Evolutionary conservation across 306 rosid species (phyloP).

Genomic region (Dryas octopetala): DNA sequence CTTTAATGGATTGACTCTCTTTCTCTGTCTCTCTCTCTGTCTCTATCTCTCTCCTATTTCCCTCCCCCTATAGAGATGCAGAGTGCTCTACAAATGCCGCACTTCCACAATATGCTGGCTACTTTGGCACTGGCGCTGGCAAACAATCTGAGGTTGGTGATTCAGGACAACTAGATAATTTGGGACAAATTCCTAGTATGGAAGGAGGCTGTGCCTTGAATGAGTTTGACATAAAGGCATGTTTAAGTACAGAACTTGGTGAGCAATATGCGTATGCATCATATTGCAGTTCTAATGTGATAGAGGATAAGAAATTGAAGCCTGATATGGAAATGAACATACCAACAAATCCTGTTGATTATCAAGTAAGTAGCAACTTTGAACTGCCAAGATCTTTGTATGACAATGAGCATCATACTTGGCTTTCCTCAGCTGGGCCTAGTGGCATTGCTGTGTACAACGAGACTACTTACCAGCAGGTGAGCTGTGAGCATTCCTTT

Average conservation of each 20-base stretch:
- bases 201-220: constrained; percentile 43
- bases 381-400: constrained; percentile 50
- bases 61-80: constrained; percentile 39
- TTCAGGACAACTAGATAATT: constrained; percentile 42
- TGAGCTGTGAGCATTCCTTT: constrained; percentile 42
- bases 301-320: constrained; percentile 38
- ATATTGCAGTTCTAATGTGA: constrained; percentile 22
- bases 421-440: constrained; percentile 54
- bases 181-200: constrained; percentile 36
- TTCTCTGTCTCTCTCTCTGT: too few species aligned
- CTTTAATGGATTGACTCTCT: too few species aligned
- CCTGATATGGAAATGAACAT: constrained; percentile 30
- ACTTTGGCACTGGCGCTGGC: constrained; percentile 31
- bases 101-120: constrained; percentile 49
- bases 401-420: constrained; percentile 54
- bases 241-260: constrained; percentile 44
- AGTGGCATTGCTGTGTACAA: constrained; percentile 59
- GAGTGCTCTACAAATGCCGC: constrained; percentile 54
- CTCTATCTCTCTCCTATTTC: too few species aligned
- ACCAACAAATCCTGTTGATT: constrained; percentile 43
- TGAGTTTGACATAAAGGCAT: constrained; percentile 47
- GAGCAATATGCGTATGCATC: constrained; percentile 48
- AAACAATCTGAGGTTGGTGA: constrained; percentile 49
- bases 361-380: constrained; percentile 47
- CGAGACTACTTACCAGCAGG: constrained; percentile 52